phyloP scores from a whole-genome alignment of 306 rosid species.

The Ammopiptanthus mongolicus region DNA sequence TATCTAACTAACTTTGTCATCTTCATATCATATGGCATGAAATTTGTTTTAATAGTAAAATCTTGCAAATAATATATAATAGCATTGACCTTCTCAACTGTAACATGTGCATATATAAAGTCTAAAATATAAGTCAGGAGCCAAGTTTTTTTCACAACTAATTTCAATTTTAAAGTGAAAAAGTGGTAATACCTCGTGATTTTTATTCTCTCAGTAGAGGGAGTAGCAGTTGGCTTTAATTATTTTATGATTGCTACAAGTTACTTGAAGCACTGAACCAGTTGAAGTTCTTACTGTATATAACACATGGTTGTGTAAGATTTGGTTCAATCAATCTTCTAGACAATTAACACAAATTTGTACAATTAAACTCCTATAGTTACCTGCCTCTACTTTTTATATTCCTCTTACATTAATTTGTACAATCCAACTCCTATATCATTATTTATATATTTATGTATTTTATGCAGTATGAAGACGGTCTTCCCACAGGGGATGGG shows the following conservation, averaged over 20 bases:
- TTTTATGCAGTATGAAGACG: conserved; percentile 31
- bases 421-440: too few relatives aligned
- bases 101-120: background rate
- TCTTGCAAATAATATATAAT: background rate
- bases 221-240: background rate
- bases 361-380: background rate
- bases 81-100: background rate
- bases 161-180: background rate
- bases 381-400: background rate
- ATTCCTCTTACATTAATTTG: too few relatives aligned
- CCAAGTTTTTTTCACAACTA: background rate
- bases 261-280: background rate
- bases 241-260: background rate
- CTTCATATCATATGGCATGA: background rate
- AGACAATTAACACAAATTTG: background rate
- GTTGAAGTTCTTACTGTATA: background rate
- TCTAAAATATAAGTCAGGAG: background rate
- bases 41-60: background rate
- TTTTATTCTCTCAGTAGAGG: background rate
- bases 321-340: background rate
- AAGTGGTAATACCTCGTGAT: background rate
- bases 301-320: background rate
- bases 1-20: background rate
- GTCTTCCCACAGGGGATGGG: conserved; percentile 41
- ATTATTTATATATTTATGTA: background rate